These are phyloP conservation scores for Kwoniella dendrophila DNA, from an alignment of 768 basidiomycete genomes.

Conservation along the genomic window DNA sequence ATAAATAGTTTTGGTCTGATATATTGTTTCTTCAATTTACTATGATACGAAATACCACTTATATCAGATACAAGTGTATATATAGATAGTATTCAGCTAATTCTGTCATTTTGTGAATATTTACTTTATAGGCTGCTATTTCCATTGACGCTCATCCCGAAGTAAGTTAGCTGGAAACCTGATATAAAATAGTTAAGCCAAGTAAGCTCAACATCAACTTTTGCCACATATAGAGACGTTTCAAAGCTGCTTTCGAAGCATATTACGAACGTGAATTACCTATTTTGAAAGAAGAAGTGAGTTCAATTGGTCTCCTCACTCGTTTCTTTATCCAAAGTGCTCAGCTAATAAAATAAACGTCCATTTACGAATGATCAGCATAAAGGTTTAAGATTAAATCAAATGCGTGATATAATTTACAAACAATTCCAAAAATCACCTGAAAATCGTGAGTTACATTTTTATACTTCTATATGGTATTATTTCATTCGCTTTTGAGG, in stretches of 20 bases:
- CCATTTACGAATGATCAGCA: conserved; percentile 62
- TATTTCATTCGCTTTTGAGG: background rate
- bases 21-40: no score
- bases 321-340: background rate
- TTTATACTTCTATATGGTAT: background rate
- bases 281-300: conserved; percentile 71
- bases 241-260: conserved; percentile 90
- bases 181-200: background rate
- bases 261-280: conserved; percentile 87
- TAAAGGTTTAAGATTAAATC: conserved; percentile 85
- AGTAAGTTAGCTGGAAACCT: conserved; percentile 60
- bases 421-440: conserved; percentile 97
- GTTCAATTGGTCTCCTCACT: conserved; percentile 32
- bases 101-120: no score
- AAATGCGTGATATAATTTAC: conserved; percentile 88
- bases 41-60: no score
- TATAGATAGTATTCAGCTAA: no score
- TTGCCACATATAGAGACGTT: conserved; percentile 67
- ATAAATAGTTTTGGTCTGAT: background rate
- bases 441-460: conserved; percentile 77
- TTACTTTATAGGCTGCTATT: conserved; percentile 15
- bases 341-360: no score
- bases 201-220: background rate
- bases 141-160: conserved; percentile 68
- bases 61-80: no score